A percentile compares a stretch with the other conserved stretches of the same genome.
phyloP scores from a whole-genome alignment of 345 rosid species.

The Psidium friedrichsthalianum region DNA sequence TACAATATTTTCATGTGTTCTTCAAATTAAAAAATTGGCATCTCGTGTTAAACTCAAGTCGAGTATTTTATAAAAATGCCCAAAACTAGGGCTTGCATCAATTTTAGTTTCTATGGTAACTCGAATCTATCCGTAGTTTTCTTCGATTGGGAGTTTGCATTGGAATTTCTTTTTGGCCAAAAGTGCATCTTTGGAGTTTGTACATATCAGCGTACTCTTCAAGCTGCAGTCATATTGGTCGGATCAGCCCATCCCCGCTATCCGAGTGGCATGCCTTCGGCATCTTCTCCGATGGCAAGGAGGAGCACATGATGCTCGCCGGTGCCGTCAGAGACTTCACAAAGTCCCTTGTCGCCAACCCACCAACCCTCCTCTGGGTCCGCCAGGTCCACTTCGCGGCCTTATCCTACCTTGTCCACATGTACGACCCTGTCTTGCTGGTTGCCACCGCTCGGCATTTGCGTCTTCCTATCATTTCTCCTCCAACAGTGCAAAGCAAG shows the following conservation, averaged over 20 bases:
- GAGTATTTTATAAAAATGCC: neutral
- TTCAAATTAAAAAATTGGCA: neutral
- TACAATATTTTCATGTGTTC: neutral
- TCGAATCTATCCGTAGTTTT: neutral
- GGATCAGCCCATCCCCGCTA: conserved; percentile 81
- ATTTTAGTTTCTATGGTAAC: neutral
- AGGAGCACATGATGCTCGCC: conserved; percentile 71
- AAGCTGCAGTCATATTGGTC: conserved; percentile 35
- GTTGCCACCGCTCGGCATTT: conserved; percentile 77
- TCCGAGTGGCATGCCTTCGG: conserved; percentile 96
- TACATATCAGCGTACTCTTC: neutral
- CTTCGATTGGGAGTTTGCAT: neutral
- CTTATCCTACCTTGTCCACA: conserved; percentile 56
- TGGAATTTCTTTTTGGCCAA: neutral
- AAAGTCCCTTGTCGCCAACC: conserved; percentile 41
- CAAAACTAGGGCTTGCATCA: neutral
- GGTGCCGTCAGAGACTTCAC: conserved; percentile 88
- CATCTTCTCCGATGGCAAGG: conserved; percentile 56
- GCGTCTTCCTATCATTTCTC: conserved; percentile 68
- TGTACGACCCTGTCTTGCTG: conserved; percentile 57
- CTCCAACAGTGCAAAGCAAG: conserved; percentile 49
- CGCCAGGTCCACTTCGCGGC: conserved; percentile 68
- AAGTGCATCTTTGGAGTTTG: neutral
- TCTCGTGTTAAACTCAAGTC: neutral
- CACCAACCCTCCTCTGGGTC: conserved; percentile 74